Evolutionary conservation across 108 stramenopile genomes (phyloP).

Genomic region (Nitzschia sp.): DNA sequence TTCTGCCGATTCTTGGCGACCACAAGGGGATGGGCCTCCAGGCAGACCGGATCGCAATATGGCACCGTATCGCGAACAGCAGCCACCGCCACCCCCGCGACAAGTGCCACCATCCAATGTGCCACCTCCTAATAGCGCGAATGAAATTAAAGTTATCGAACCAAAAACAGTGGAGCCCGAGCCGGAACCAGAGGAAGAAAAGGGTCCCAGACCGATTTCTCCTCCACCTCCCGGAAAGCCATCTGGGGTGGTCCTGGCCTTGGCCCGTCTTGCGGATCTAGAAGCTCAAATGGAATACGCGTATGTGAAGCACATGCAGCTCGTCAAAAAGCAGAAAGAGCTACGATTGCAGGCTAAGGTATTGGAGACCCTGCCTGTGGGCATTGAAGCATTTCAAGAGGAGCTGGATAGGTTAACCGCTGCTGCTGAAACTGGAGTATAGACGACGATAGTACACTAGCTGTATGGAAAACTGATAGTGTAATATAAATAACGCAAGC

Average conservation of each 20-base stretch:
- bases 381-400: conserved; percentile 57
- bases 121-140: too few species aligned
- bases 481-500: too few species aligned
- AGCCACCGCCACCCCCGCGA: too few species aligned
- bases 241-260: conserved; percentile 37
- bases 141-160: background rate
- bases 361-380: conserved; percentile 44
- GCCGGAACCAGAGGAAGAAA: background rate
- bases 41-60: too few species aligned
- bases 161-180: background rate
- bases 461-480: too few species aligned
- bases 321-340: conserved; percentile 32
- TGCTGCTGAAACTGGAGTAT: background rate
- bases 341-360: conserved; percentile 38
- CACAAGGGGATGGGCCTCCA: too few species aligned
- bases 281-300: conserved; percentile 59
- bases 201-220: conserved; percentile 9
- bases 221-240: conserved; percentile 47
- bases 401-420: conserved; percentile 28
- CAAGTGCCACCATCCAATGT: too few species aligned
- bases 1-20: background rate
- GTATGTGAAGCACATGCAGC: conserved; percentile 56
- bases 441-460: background rate
- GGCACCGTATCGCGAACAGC: too few species aligned
- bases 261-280: conserved; percentile 47